Base-by-base conservation (phyloP, 2,329 filamentous ascomycete species). In the Ascochyta lentis region DNA sequence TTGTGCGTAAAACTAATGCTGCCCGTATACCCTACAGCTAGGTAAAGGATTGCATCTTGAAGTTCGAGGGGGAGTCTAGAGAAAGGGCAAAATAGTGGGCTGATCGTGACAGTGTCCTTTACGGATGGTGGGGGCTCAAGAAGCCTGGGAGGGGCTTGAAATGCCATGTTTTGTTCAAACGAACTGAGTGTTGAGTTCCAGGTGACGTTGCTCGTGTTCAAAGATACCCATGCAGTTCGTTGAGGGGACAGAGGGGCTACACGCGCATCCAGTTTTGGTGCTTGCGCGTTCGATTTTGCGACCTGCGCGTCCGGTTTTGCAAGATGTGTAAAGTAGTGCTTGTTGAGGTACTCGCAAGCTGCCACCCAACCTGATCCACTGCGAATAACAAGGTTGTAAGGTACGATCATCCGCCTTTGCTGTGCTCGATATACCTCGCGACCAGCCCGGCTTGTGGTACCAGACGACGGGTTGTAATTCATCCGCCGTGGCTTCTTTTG, bases 301-400 rank as follows among this genome's bases (percentile, higher is more conserved):
- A 35, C 39, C 31, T 51, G 31, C 39, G 27, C 19, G n/a, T 38
- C 15, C 33, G 23, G 48, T 31, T 52, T 48, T n/a, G 56, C 51
- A 3, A 59, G 55, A 37, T 49, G 58, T 2, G 47, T 50, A 33
- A 70, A 64, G 50, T 71, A 64, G 16, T 68, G 49, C 41, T 66
- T 69, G 49, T 61, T 63, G 42, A 74, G 58, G 27, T 65, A 72
- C 6, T 72, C 66, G 15, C 70, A 61, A 6, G 70, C 69, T 8
- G 63, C 57, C 26, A 73, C 56, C 69, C 69, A 74, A 6, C 71
- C 66, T 3, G 71, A 63, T 4, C 70, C 71, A 33, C 56, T 67
- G 15, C 71, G 65, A 3, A 73, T 41, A 8, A 70, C 64, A 16
- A 73, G 49, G 23, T 58, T 61, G 45, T 73, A 73, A 43, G 48